Evolutionary conservation across 2,329 filamentous ascomycete genomes (phyloP).

Genomic region (Raffaelea albimanens): DNA sequence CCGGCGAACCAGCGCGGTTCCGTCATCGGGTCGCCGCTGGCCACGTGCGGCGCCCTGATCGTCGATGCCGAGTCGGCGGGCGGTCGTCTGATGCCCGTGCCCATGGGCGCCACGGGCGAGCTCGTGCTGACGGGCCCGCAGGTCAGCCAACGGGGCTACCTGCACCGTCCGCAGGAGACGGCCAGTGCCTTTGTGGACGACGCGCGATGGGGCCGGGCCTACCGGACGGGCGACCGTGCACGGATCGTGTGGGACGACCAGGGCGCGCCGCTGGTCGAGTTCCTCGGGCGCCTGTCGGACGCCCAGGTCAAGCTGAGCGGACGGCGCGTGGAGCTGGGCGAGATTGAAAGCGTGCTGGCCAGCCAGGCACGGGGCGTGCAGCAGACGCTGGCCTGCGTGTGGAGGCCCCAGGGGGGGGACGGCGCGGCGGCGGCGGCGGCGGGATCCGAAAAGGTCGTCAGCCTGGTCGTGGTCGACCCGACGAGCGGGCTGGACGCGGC

Average conservation of each 20-base stretch:
- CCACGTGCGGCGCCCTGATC: conserved; percentile 24
- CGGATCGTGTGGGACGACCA: conserved; percentile 8
- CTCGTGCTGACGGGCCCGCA: conserved; percentile 12
- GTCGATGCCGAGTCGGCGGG: conserved; percentile 10
- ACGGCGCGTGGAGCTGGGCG: conserved; percentile 50
- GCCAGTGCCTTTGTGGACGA: conserved; percentile 10
- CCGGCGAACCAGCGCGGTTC: conserved; percentile 19
- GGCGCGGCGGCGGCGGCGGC: conserved; percentile 1
- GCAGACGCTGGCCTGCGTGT: conserved; percentile 11
- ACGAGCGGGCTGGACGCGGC: conserved; percentile 15
- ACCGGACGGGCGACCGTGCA: conserved; percentile 14
- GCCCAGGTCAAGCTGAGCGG: conserved; percentile 56
- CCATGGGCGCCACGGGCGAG: conserved; percentile 13
- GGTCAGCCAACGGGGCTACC: conserved; percentile 33
- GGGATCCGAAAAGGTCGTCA: conserved; percentile 25
- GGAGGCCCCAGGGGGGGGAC: not conserved
- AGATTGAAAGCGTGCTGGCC: conserved; percentile 14
- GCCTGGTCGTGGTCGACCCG: conserved; percentile 46
- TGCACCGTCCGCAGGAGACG: conserved; percentile 42
- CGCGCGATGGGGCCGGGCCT: conserved; percentile 5
- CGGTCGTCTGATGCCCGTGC: conserved; percentile 4
- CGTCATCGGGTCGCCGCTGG: conserved; percentile 24
- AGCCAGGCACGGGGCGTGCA: conserved; percentile 8
- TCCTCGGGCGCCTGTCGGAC: conserved; percentile 43
- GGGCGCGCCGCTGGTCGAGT: conserved; percentile 29